Evolutionary conservation across 805 yeast genomes (phyloP).

Genomic region (Ogataea ganodermae): DNA sequence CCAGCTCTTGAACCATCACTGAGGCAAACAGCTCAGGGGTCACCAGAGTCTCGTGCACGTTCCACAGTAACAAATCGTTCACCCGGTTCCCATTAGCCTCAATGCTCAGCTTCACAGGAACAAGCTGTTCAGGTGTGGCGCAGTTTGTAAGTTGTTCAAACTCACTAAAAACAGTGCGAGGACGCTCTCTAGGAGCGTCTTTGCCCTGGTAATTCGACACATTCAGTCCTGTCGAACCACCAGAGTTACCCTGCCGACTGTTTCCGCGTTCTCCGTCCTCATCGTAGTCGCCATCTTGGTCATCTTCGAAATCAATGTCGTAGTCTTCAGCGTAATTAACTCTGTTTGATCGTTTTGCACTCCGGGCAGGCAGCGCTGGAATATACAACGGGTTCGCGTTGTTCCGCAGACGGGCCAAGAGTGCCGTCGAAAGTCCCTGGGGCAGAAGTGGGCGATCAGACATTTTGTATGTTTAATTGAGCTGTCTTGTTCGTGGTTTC

Average conservation of each 20-base stretch:
- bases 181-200: conserved; percentile 44
- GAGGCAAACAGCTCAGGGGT: conserved; percentile 77
- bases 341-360: conserved; percentile 65
- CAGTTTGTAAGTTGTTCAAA: conserved; percentile 38
- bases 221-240: conserved; percentile 21
- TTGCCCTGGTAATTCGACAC: conserved; percentile 38
- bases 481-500: not conserved
- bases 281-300: conserved; percentile 42
- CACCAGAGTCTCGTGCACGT: conserved; percentile 59
- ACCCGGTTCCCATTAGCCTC: conserved; percentile 58
- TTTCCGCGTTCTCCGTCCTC: conserved; percentile 57
- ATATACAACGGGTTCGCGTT: conserved; percentile 72
- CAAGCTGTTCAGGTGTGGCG: conserved; percentile 44
- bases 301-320: conserved; percentile 53
- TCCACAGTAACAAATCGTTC: conserved; percentile 76
- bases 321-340: conserved; percentile 79
- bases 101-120: conserved; percentile 67
- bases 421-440: conserved; percentile 79
- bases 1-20: conserved; percentile 80
- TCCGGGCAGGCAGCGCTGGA: conserved; percentile 74
- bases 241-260: conserved; percentile 11
- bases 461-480: not conserved
- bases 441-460: conserved; percentile 46
- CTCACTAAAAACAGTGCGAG: conserved; percentile 33
- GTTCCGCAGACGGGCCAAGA: conserved; percentile 69